Conservation (phyloP, 169 alveolate genomes). For the Eimeria tenella region DNA sequence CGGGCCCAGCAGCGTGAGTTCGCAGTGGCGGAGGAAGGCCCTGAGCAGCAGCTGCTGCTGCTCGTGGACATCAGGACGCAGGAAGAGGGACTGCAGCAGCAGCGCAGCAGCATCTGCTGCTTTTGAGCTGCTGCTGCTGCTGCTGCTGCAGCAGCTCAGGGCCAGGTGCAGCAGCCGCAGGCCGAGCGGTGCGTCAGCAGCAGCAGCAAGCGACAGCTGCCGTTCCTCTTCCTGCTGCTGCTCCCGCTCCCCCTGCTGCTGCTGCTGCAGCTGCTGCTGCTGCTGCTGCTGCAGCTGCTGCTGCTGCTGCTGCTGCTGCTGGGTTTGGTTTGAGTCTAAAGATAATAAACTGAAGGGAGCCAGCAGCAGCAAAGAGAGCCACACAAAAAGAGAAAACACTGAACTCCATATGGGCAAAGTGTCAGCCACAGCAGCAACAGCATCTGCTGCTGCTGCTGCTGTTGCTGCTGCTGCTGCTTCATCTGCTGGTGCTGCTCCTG, state of each 20-base stretch:
- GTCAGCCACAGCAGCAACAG: background rate
- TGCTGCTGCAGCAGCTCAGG: background rate
- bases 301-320: slow-evolving; percentile 8
- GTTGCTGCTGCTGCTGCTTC: background rate
- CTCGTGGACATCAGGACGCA: background rate
- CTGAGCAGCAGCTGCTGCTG: slow-evolving; percentile 46
- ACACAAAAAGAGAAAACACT: slow-evolving; percentile 29
- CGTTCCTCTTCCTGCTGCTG: slow-evolving; percentile 6
- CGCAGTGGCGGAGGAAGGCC: slow-evolving; percentile 31
- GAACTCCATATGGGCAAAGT: slow-evolving; percentile 74
- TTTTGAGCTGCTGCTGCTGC: background rate
- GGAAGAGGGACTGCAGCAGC: slow-evolving; percentile 61
- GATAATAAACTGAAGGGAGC: slow-evolving; percentile 58
- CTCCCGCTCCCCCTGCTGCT: background rate
- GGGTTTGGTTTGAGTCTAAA: slow-evolving; percentile 34
- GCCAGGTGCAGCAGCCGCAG: slow-evolving; percentile 46
- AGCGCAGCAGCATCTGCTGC: slow-evolving; percentile 63
- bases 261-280: slow-evolving; percentile 3
- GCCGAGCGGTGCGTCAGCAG: background rate
- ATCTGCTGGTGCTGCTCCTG: slow-evolving; percentile 5
- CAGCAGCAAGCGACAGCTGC: slow-evolving; percentile 7
- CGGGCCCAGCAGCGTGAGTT: background rate
- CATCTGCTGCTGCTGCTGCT: slow-evolving; percentile 31
- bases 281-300: slow-evolving; percentile 22
- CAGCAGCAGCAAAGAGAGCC: slow-evolving; percentile 71